Evolutionary conservation across 2,329 filamentous ascomycete genomes (phyloP), one percentile per base, ranked within the genome.

Genomic region (Cladosporium sp.): DNA sequence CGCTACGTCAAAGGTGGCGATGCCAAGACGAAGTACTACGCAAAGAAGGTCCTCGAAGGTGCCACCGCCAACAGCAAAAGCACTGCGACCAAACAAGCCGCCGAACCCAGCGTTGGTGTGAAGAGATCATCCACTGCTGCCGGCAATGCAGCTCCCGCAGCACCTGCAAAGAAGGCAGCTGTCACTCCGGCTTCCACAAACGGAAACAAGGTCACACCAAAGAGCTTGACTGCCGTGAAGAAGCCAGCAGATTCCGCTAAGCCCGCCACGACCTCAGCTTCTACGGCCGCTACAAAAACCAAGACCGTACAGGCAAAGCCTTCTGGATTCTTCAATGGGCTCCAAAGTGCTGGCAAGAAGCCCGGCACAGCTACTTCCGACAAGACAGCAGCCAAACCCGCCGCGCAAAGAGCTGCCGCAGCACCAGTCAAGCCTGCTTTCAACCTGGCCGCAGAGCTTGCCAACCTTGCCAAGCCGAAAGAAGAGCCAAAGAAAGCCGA

Each of bases 1-100:
- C 84, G 86, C 10, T 86, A 90, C 73, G 84, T 83, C 67, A 88
- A 86, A 72, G 88, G 87, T 72, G 89, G 87, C 30, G 88, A 91
- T 72, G 83, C 85, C 0, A 86, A 89, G 62, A 85, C 87, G 58
- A 89, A 89, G 71, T 83, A 83, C 4, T 79, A 89, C 57, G 86
- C 90, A 4, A 82, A 84, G 41, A 83, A 84, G 67, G 88, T 90
- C 57, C 77, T 84, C n/a, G 71, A 73, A 61, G 71, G 72, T 24
- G 64, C 68, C 21, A 71, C 71, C 14, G 68, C 68, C 21, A 84
- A 82, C 65, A 65, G 59, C 30, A 66, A 65, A 41, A 21, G 66
- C 11, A 63, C 61, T 34, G 32, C 66, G 6, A 60, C 54, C 18
- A 67, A 68, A 57, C 28, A 67, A 49, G 66, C 70, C 24, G 62